Percentiles rank a stretch among this genome's conserved stretches.
phyloP scores from a whole-genome alignment of 169 alveolate species.

The Cyclospora cayetanensis region DNA sequence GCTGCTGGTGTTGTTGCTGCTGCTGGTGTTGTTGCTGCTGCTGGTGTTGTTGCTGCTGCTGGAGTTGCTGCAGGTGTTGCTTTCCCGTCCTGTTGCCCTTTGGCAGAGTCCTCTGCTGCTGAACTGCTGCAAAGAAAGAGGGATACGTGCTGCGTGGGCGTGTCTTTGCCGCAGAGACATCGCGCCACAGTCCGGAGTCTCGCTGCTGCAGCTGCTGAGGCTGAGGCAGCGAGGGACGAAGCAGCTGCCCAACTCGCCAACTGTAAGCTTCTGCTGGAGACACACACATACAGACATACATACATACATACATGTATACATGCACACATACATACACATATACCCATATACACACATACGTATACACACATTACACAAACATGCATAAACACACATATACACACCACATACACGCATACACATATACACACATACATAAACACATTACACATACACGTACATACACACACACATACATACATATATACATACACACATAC shows the following conservation, averaged over 20 bases:
- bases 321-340: neutral
- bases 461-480: neutral
- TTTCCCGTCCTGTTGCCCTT: neutral
- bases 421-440: neutral
- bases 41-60: neutral
- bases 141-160: no score
- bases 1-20: neutral
- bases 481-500: neutral
- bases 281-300: no score
- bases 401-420: neutral
- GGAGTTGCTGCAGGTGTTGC: neutral
- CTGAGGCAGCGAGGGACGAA: neutral
- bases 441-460: neutral
- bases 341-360: neutral
- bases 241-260: neutral
- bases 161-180: neutral
- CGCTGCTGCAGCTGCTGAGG: slow-evolving; percentile 1
- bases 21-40: neutral
- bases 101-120: no score
- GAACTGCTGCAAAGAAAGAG: no score
- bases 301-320: neutral
- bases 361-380: neutral
- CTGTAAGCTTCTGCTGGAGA: neutral
- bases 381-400: neutral
- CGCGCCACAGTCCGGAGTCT: neutral